phyloP scores from a whole-genome alignment of 116 monocot genomes.

The Dioscorea cayenensis region DNA sequence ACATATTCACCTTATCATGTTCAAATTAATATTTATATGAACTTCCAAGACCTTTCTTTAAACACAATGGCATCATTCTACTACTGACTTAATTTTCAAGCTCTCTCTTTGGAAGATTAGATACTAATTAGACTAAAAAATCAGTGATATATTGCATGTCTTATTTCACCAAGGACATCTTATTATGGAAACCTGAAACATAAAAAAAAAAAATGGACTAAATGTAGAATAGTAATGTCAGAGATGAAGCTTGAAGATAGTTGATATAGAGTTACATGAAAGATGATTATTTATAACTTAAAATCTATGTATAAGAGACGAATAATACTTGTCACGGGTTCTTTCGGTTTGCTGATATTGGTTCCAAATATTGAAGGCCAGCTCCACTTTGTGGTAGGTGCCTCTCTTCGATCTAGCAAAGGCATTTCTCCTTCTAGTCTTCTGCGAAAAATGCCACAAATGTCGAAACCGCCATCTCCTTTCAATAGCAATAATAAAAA shows the following conservation, averaged over 20 bases:
- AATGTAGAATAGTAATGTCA: no score
- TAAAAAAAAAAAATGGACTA: no score
- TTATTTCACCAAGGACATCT: no score
- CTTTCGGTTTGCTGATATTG: constrained; percentile 10
- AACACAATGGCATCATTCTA: no score
- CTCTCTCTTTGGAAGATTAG: no score
- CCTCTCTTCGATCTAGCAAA: constrained; percentile 13
- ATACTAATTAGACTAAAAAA: no score
- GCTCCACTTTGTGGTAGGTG: constrained; percentile 10
- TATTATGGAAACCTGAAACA: no score
- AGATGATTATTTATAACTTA: not conserved
- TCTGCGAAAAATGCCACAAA: constrained; percentile 33
- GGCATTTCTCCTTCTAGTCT: constrained; percentile 14
- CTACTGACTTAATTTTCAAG: no score
- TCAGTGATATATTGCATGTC: no score
- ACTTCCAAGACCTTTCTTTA: no score
- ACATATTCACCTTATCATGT: no score
- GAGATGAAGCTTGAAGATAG: not conserved
- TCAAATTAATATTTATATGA: no score
- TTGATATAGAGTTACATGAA: not conserved
- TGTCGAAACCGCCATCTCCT: constrained; percentile 43
- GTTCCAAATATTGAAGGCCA: constrained; percentile 29
- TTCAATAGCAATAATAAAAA: constrained; percentile 1
- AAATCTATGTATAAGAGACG: not conserved
- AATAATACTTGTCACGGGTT: constrained; percentile 20